These are phyloP conservation scores for Pugionium dolabratum DNA, from an alignment of 345 rosid genomes.

Conservation along the genomic window DNA sequence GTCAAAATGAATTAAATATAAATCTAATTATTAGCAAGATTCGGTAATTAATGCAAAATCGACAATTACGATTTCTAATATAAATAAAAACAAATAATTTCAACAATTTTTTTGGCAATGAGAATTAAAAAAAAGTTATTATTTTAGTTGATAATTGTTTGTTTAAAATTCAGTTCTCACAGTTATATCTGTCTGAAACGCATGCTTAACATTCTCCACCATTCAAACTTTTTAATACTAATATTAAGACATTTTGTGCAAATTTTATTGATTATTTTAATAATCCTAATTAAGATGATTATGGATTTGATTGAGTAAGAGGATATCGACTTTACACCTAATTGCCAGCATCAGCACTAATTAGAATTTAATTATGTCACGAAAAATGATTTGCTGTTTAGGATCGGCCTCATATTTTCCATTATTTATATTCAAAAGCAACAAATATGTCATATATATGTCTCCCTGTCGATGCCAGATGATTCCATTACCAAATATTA, in stretches of 20 bases:
- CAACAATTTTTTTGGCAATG: no score
- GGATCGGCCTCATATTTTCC: conserved; percentile 9
- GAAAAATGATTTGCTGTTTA: conserved; percentile 33
- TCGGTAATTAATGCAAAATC: no score
- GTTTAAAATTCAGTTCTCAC: no score
- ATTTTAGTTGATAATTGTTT: no score
- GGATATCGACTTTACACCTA: conserved; percentile 40
- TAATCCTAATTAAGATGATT: conserved; percentile 30
- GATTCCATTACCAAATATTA: not conserved
- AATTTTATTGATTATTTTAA: not conserved
- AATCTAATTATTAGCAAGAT: no score
- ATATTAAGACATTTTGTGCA: not conserved
- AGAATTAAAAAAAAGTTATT: no score
- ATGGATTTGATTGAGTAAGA: conserved; percentile 28
- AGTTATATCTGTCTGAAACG: no score
- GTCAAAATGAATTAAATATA: no score
- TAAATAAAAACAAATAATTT: no score
- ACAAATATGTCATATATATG: not conserved
- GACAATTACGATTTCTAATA: no score
- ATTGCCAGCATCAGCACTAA: conserved; percentile 37
- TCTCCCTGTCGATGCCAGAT: conserved; percentile 26
- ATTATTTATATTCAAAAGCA: conserved; percentile 1
- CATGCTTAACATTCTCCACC: not conserved
- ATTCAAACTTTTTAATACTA: not conserved
- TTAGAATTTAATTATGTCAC: conserved; percentile 20